These are phyloP conservation scores for Ceraceosorus guamensis DNA, from an alignment of 1,284 basidiomycete genomes.

Conservation along the genomic window DNA sequence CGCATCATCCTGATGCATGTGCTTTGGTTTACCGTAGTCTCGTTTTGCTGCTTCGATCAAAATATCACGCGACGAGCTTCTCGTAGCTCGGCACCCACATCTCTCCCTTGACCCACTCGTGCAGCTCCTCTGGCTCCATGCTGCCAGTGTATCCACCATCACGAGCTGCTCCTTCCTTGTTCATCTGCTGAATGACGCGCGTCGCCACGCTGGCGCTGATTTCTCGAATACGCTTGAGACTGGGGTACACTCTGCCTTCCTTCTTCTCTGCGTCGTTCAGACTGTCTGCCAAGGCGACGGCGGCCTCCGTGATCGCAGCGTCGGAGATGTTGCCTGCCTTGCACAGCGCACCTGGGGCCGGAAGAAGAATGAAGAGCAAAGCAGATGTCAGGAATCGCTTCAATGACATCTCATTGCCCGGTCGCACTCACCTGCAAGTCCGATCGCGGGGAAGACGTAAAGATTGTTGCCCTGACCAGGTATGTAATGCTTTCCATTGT, in stretches of 20 bases:
- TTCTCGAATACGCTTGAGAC: slow-evolving; percentile 31
- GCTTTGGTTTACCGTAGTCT: no score
- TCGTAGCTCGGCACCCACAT: slow-evolving; percentile 43
- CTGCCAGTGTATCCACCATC: slow-evolving; percentile 38
- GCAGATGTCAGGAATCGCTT: no score
- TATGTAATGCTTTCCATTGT: slow-evolving; percentile 60
- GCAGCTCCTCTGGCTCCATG: slow-evolving; percentile 34
- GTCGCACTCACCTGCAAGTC: no score
- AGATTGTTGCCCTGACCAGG: slow-evolving; percentile 90
- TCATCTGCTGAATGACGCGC: slow-evolving; percentile 38
- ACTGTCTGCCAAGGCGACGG: slow-evolving; percentile 67
- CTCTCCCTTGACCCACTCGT: slow-evolving; percentile 35
- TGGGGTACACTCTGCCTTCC: slow-evolving; percentile 40
- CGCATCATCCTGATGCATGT: no score
- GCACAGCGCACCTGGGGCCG: slow-evolving; percentile 60
- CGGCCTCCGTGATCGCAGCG: slow-evolving; percentile 60
- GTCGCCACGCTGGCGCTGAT: slow-evolving; percentile 1
- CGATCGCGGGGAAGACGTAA: slow-evolving; percentile 35
- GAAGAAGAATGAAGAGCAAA: no score
- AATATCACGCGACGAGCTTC: no score
- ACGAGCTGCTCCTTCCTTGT: slow-evolving; percentile 34
- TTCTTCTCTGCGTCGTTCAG: slow-evolving; percentile 65
- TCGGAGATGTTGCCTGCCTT: slow-evolving; percentile 64
- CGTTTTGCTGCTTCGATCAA: no score
- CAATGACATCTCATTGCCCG: no score